phyloP scores from a whole-genome alignment of 495 filamentous ascomycete species.

The Hyaloscypha hepaticicola region DNA sequence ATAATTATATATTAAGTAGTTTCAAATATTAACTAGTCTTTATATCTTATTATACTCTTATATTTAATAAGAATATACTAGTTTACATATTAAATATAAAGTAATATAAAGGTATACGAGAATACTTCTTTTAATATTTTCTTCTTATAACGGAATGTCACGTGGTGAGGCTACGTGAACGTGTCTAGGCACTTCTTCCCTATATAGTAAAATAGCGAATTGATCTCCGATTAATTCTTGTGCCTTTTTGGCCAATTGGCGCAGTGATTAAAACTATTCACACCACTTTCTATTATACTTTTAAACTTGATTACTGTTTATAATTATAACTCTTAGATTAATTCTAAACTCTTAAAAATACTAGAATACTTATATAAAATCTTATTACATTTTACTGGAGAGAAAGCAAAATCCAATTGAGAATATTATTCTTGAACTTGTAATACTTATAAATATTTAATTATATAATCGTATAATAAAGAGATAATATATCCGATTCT shows the following conservation, averaged over 20 bases:
- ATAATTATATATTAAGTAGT: background rate
- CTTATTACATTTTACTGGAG: too few relatives aligned
- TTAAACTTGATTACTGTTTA: background rate
- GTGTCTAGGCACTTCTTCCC: too few relatives aligned
- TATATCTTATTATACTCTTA: background rate
- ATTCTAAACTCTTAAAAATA: background rate
- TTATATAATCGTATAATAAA: background rate
- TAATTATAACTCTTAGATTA: background rate
- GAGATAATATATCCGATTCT: too few relatives aligned
- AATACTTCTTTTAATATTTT: background rate
- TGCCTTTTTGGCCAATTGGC: too few relatives aligned
- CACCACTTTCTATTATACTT: too few relatives aligned
- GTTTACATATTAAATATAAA: background rate
- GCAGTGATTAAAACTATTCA: too few relatives aligned
- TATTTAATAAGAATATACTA: background rate
- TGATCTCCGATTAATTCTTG: too few relatives aligned
- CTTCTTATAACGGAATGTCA: too few relatives aligned
- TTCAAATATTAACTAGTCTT: background rate
- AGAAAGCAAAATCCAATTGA: too few relatives aligned
- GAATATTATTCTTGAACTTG: background rate
- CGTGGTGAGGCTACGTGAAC: too few relatives aligned
- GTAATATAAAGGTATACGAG: background rate
- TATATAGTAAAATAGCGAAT: too few relatives aligned
- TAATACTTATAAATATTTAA: constrained; percentile 1
- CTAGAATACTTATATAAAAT: background rate